Conservation (phyloP, 2,329 filamentous ascomycete genomes). For the Ceratocystiopsis sp. region DNA sequence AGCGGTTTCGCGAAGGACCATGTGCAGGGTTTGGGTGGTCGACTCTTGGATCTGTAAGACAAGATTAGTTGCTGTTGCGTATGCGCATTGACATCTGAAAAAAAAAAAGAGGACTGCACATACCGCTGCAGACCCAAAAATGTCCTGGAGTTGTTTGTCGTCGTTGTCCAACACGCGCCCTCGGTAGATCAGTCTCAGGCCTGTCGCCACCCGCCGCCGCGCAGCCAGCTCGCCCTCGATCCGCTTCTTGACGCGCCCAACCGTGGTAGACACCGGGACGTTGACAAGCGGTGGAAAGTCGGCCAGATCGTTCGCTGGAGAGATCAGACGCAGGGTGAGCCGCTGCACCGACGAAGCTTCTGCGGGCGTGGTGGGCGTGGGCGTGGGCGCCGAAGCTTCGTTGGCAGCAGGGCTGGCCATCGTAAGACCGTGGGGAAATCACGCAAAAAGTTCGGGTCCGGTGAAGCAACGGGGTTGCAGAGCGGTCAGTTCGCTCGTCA, state of each 20-base stretch:
- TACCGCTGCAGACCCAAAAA: slow-evolving; percentile 8
- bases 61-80: background rate
- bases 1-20: background rate
- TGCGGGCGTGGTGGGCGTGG: background rate
- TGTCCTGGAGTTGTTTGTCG: slow-evolving; percentile 2
- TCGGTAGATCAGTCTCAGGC: slow-evolving; percentile 9
- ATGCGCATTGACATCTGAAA: no score
- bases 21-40: background rate
- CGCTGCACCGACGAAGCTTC: background rate
- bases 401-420: background rate
- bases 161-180: slow-evolving; percentile 7
- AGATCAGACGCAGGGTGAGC: slow-evolving; percentile 7
- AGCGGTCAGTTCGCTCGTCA: no score
- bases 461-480: no score
- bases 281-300: slow-evolving; percentile 3
- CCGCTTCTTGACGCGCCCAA: slow-evolving; percentile 4
- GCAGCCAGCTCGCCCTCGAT: slow-evolving; percentile 2
- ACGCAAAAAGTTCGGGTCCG: no score
- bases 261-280: slow-evolving; percentile 2
- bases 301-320: slow-evolving; percentile 4
- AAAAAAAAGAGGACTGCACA: background rate
- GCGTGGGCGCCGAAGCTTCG: background rate
- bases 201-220: slow-evolving; percentile 1
- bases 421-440: background rate
- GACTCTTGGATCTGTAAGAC: background rate